These are phyloP conservation scores for Pelargonium fulgidum DNA, from an alignment of 441 rosid genomes.

Conservation along the genomic window DNA sequence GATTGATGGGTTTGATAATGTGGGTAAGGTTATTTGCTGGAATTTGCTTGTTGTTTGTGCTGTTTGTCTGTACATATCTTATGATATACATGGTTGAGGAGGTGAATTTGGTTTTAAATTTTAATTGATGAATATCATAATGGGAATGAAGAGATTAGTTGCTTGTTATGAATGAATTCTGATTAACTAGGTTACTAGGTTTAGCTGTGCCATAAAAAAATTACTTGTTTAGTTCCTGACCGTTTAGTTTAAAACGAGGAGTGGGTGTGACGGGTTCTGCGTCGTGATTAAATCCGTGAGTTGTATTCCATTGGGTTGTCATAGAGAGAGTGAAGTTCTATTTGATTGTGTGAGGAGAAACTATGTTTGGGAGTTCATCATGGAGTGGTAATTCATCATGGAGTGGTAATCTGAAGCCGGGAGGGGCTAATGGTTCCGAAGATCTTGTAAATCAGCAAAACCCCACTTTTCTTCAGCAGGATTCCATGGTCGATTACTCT, in stretches of 20 bases:
- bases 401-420: slow-evolving; percentile 14
- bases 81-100: not conserved
- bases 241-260: not conserved
- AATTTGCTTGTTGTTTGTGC: not conserved
- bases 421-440: not conserved
- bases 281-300: not conserved
- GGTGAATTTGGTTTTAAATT: too few species aligned
- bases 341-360: not conserved
- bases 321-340: not conserved
- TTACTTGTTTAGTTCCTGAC: slow-evolving; percentile 3
- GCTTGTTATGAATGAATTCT: not conserved
- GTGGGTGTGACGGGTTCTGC: not conserved
- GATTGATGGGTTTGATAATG: not conserved
- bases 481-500: slow-evolving; percentile 3
- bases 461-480: slow-evolving; percentile 11
- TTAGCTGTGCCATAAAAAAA: not conserved
- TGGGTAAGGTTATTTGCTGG: not conserved
- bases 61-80: not conserved
- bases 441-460: slow-evolving; percentile 13
- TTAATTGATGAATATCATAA: not conserved
- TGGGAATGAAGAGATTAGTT: not conserved
- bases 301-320: not conserved
- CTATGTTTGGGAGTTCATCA: slow-evolving; percentile 17
- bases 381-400: slow-evolving; percentile 8
- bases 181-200: slow-evolving; percentile 1